These are phyloP conservation scores for Flaveria floridana DNA, from an alignment of 140 eudicot genomes.

Conservation along the genomic window DNA sequence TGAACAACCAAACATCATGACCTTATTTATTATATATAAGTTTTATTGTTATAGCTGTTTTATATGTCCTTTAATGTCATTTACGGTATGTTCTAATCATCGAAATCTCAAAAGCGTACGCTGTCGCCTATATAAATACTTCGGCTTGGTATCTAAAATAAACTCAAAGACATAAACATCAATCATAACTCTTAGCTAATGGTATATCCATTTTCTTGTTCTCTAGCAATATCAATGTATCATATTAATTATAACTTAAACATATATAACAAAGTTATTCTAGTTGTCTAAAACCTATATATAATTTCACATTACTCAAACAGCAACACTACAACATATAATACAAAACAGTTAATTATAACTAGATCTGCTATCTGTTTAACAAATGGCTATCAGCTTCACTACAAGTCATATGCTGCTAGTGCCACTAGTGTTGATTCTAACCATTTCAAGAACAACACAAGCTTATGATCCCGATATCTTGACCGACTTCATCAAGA, in stretches of 20 bases:
- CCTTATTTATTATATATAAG: not conserved
- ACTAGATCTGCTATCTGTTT: not conserved
- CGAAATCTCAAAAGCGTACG: constrained; percentile 21
- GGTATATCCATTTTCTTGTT: constrained; percentile 31
- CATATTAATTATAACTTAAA: not conserved
- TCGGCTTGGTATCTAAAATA: not conserved
- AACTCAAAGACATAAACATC: constrained; percentile 4
- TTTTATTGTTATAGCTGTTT: not conserved
- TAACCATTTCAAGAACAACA: constrained; percentile 28
- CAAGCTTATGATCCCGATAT: constrained; percentile 42
- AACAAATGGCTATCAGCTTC: constrained; percentile 5
- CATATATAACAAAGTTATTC: constrained; percentile 7
- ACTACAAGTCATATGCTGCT: constrained; percentile 10
- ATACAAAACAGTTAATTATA: not conserved
- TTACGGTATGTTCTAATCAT: not conserved
- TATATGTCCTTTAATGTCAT: not conserved
- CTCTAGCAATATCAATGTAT: not conserved
- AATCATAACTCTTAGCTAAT: not conserved
- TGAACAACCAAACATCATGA: not conserved
- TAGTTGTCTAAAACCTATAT: constrained; percentile 19
- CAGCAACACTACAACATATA: not conserved
- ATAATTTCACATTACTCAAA: constrained; percentile 10
- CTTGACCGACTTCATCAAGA: constrained; percentile 36
- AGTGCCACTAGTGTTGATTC: constrained; percentile 17
- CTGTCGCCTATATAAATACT: constrained; percentile 9